Base-by-base conservation (phyloP, 208 protist species). In the Trypanosoma lewisi region DNA sequence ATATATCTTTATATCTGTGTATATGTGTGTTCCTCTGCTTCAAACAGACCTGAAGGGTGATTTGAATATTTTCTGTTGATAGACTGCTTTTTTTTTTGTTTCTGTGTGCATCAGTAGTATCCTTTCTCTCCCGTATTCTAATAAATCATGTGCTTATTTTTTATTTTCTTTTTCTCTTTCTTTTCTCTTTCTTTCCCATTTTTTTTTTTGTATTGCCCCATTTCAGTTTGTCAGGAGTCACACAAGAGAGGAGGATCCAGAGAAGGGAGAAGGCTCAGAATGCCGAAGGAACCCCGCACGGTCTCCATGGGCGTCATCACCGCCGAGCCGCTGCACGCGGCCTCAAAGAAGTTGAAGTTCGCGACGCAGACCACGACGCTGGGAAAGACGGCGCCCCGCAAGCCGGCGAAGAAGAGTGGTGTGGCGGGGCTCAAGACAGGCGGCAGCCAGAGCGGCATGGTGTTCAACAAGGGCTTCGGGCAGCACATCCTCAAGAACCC, bases 401-500 rank as follows among this genome's bases (percentile, higher is more conserved):
- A 79, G 69, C 64, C 79, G 51, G 42, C 57, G 11, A 80, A 81
- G 53, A 84, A 80, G 57, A 74, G 37, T 33, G 69, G 39, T 0
- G 8, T 41, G 23, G 49, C 48, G 21, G 85, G 79, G 34, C 30
- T 75, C 34, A 91, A 87, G 66, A 92, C 81, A 4, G 89, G 85
- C 47, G 85, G 85, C 6, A 74, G 80, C 17, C 89, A 93, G 75
- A 92, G 84, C 31, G 94, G 94, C 53, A 96, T 97, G 73, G 84
- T 95, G 48, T 97, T 97, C 65, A 95, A 99, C 78, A 99, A 99
- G 66, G 85, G 85, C 28, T 97, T 97, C 60, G 98, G 98, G 56
- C 98, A 99, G 82, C 98, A 99, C 73, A 97, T 99, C 60, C 76
- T 99, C 7, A 99, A 98, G 72, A 99, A 99, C 78, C 97, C 98